Evolutionary conservation across 2,329 filamentous ascomycete genomes (phyloP), one percentile per base, ranked within the genome.

Genomic region (Cryphonectria japonica): DNA sequence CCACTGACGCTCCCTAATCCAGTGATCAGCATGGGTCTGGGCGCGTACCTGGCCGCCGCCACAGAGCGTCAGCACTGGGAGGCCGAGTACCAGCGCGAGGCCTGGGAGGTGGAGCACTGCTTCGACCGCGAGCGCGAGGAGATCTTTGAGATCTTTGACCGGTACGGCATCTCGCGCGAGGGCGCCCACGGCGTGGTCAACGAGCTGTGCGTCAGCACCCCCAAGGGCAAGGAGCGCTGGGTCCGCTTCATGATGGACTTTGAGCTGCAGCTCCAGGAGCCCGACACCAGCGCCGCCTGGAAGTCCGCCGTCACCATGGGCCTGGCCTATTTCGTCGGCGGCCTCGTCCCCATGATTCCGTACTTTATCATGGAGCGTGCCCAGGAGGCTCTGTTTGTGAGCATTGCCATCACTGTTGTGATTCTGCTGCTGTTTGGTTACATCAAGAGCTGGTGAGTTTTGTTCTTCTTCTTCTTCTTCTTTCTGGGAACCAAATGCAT

Each of bases 11-110:
- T 26, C 34, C 34, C 26, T 19, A 26, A 22, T 62, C 5, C 34
- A 63, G 61, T 90, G 75, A 93, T 94, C 75, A 91, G 88, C 68
- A 94, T 94, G 92, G 92, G 92, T 1, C 83, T 94, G 7, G 91
- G 92, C 34, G 92, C 90, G 8, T 94, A 92, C 78, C 84, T 94
- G 1, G 91, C 91, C 11, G 90, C 89, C 39, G 82, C 84, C 59
- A 88, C 87, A 0, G 88, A 91, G 76, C 78, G 79, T 22, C 83
- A 85, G 73, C 83, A 83, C 73, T 87, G 86, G 78, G 81, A 83
- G 67, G 83, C 84, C 22, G 85, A 87, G 74, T 82, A 84, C 73
- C 77, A 78, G 69, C 82, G 84, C 61, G 85, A 87, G 76, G 72
- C 78, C 50, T 78, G 78, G 61, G 83, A 85, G 73, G 82, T 87